These are phyloP conservation scores for Mycena floridula DNA, from an alignment of 768 basidiomycete species.

Conservation along the genomic window DNA sequence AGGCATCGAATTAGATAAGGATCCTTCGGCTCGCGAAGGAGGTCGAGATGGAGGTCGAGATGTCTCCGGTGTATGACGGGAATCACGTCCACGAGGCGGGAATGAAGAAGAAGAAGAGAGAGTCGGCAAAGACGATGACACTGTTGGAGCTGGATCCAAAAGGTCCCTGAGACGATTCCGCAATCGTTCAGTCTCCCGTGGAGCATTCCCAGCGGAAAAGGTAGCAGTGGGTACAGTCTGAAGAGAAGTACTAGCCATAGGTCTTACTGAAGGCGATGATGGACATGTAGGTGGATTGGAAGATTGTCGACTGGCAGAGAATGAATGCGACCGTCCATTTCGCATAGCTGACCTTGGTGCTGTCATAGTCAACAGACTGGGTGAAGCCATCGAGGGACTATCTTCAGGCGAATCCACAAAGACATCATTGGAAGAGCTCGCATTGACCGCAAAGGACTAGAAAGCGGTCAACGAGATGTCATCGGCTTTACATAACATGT, in stretches of 20 bases:
- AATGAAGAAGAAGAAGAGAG: background rate
- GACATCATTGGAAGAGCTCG: too few relatives aligned
- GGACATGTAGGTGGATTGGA: conserved; percentile 8
- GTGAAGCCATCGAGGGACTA: conserved; percentile 4
- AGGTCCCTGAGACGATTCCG: conserved; percentile 40
- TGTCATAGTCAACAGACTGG: conserved; percentile 12
- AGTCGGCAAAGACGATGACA: conserved; percentile 38
- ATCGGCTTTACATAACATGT: too few relatives aligned
- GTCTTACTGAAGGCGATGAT: conserved; percentile 10
- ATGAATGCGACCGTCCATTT: conserved; percentile 15
- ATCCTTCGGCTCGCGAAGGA: conserved; percentile 5
- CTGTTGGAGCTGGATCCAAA: conserved; percentile 30
- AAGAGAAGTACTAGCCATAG: conserved; percentile 14
- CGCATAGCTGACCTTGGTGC: conserved; percentile 7
- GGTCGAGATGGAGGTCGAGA: conserved; percentile 15
- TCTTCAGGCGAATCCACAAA: background rate
- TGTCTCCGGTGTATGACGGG: background rate
- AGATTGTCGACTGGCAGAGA: conserved; percentile 11
- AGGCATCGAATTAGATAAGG: background rate
- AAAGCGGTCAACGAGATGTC: too few relatives aligned
- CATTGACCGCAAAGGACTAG: too few relatives aligned
- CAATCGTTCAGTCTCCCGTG: conserved; percentile 6
- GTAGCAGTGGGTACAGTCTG: conserved; percentile 15
- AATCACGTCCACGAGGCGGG: too few relatives aligned
- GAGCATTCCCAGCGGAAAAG: conserved; percentile 3